Conservation (phyloP, 2,329 filamentous ascomycete genomes). For the Fusarium staphyleae region DNA sequence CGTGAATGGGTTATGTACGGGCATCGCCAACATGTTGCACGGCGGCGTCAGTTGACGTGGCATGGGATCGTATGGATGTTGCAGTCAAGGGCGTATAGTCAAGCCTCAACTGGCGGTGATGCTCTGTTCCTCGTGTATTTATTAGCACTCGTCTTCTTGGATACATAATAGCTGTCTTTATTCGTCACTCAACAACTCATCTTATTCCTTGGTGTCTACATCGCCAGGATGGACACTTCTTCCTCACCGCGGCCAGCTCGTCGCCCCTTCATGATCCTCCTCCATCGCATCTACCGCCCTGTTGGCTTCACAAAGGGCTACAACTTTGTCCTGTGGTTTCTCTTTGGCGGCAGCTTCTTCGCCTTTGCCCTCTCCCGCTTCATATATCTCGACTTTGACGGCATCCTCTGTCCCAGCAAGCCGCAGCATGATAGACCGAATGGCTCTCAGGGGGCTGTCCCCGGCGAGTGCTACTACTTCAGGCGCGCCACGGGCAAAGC, state of each 20-base stretch:
- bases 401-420: constrained; percentile 43
- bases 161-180: too few relatives aligned
- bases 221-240: not conserved
- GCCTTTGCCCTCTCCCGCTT: constrained; percentile 34
- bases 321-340: constrained; percentile 62
- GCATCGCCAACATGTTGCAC: not conserved
- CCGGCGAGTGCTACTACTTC: constrained; percentile 54
- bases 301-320: constrained; percentile 64
- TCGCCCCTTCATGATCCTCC: not conserved
- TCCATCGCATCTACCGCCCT: constrained; percentile 48
- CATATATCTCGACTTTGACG: constrained; percentile 41
- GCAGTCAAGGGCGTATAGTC: not conserved
- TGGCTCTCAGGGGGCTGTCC: constrained; percentile 28
- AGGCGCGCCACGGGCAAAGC: constrained; percentile 32
- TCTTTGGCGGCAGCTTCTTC: constrained; percentile 52
- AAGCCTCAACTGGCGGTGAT: not conserved
- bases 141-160: too few relatives aligned
- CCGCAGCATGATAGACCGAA: not conserved
- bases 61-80: not conserved
- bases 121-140: too few relatives aligned
- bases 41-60: not conserved
- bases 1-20: not conserved
- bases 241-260: not conserved
- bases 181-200: not conserved
- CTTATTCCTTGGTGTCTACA: not conserved